A percentile compares a stretch with the other conserved stretches of the same genome.
These are phyloP conservation scores for Gastrodia elata DNA, from an alignment of 106 monocot species.

Conservation along the genomic window DNA sequence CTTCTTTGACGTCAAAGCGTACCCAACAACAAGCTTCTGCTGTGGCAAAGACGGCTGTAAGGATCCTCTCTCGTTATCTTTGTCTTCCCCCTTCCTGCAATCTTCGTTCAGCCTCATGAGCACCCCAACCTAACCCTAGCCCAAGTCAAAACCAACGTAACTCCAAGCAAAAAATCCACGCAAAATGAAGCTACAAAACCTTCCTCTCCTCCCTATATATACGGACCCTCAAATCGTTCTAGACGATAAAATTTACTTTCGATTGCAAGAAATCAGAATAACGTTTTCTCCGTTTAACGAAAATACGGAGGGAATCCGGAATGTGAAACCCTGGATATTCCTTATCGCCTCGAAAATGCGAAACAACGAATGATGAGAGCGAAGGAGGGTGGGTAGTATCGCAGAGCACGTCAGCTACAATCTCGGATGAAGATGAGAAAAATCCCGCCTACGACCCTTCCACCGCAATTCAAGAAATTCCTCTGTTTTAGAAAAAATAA, in stretches of 20 bases:
- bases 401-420: not conserved
- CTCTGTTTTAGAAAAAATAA: no score
- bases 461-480: no score
- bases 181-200: not conserved
- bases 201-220: not conserved
- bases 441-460: no score
- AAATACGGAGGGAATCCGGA: not conserved
- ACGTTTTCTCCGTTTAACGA: not conserved
- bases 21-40: slow-evolving; percentile 72
- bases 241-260: not conserved
- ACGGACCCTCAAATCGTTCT: not conserved
- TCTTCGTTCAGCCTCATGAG: slow-evolving; percentile 39
- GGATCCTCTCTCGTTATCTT: slow-evolving; percentile 16
- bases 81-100: slow-evolving; percentile 23
- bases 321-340: not conserved
- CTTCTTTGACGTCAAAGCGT: slow-evolving; percentile 89
- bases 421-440: not conserved
- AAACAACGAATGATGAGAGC: not conserved
- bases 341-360: not conserved
- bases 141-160: not conserved
- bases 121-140: slow-evolving; percentile 6
- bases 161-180: not conserved
- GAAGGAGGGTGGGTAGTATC: not conserved
- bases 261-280: not conserved
- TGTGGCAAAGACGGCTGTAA: slow-evolving; percentile 6